Evolutionary conservation across 2,329 filamentous ascomycete genomes (phyloP).

Genomic region (Talaromyces sp.): DNA sequence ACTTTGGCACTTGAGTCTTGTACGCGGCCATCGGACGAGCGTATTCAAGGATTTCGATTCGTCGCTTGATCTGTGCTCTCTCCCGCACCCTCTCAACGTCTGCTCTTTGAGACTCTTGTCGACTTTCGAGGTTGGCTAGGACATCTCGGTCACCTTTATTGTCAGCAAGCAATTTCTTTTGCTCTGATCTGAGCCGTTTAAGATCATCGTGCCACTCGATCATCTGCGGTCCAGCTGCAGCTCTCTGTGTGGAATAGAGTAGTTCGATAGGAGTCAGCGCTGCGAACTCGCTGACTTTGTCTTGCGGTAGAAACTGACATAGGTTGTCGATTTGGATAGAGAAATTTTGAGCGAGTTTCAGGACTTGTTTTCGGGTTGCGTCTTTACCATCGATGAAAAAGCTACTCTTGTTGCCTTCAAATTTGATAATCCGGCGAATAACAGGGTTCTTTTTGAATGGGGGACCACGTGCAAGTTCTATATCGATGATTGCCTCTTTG

Average conservation of each 20-base stretch:
- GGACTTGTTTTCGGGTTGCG: conserved; percentile 60
- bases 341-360: conserved; percentile 65
- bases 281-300: conserved; percentile 92
- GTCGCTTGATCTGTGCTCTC: conserved; percentile 64
- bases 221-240: conserved; percentile 80
- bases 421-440: conserved; percentile 71
- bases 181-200: conserved; percentile 65
- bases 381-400: conserved; percentile 72
- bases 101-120: conserved; percentile 70
- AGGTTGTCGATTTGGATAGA: conserved; percentile 96
- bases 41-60: conserved; percentile 62
- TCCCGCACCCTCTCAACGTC: conserved; percentile 83
- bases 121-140: conserved; percentile 64
- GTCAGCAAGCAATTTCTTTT: conserved; percentile 62
- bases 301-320: conserved; percentile 94
- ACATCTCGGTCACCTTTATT: conserved; percentile 60
- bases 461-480: conserved; percentile 73
- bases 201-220: conserved; percentile 72
- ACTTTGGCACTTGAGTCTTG: conserved; percentile 50
- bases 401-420: conserved; percentile 75
- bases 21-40: conserved; percentile 66
- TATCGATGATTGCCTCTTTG: conserved; percentile 75
- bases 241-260: conserved; percentile 79
- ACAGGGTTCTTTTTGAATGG: conserved; percentile 60
- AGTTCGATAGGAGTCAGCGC: conserved; percentile 76